These are phyloP conservation scores for Nicotiana undulata DNA, from an alignment of 257 asterid species.

Conservation along the genomic window DNA sequence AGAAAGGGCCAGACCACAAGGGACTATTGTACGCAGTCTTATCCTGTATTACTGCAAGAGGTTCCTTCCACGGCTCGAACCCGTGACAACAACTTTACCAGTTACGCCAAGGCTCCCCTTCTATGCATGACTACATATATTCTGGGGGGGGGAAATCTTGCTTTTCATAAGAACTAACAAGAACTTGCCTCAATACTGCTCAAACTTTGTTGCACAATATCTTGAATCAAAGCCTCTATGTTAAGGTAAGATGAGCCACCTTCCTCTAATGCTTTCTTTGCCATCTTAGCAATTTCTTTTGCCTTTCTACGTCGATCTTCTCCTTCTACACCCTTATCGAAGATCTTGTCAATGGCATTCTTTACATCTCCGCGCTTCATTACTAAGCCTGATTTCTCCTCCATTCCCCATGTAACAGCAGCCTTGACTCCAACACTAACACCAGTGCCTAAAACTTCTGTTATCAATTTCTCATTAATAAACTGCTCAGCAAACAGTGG, in stretches of 20 bases:
- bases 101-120: too few relatives aligned
- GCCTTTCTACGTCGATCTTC: slow-evolving; percentile 33
- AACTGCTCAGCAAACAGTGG: slow-evolving; percentile 84
- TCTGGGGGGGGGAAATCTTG: background rate
- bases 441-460: slow-evolving; percentile 44
- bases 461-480: slow-evolving; percentile 53
- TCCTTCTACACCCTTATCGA: slow-evolving; percentile 39
- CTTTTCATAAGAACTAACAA: background rate
- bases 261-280: slow-evolving; percentile 28
- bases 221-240: slow-evolving; percentile 34
- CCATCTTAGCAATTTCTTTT: slow-evolving; percentile 26
- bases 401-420: slow-evolving; percentile 76
- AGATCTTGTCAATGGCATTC: slow-evolving; percentile 31
- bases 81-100: too few relatives aligned
- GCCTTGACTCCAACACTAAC: slow-evolving; percentile 58
- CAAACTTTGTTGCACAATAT: slow-evolving; percentile 18
- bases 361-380: slow-evolving; percentile 38
- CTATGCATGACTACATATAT: background rate
- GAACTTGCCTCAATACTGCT: background rate
- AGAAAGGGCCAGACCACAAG: too few relatives aligned
- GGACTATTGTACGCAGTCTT: too few relatives aligned
- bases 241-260: slow-evolving; percentile 46
- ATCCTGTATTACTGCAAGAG: too few relatives aligned
- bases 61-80: too few relatives aligned
- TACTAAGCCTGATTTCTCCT: slow-evolving; percentile 50